phyloP scores from a whole-genome alignment of 768 basidiomycete genomes.

The Mycena capillaripes region DNA sequence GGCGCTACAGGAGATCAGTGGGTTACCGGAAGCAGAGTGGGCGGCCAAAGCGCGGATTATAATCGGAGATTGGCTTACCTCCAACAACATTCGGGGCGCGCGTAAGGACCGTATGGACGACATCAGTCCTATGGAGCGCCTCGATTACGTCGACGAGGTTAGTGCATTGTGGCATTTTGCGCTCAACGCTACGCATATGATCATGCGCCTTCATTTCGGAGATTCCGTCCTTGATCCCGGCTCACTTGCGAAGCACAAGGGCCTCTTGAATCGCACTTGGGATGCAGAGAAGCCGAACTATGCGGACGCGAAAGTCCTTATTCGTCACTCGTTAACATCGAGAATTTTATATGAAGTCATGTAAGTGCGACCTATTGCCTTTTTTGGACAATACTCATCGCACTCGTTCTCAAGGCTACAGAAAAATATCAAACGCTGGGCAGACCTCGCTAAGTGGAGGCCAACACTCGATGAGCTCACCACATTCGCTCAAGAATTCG shows the following conservation, averaged over 20 bases:
- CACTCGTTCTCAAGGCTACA: conserved; percentile 13
- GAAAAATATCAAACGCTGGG: conserved; percentile 22
- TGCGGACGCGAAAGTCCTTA: conserved; percentile 36
- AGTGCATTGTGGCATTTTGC: conserved; percentile 45
- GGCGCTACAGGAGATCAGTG: conserved; percentile 37
- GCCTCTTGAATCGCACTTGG: conserved; percentile 41
- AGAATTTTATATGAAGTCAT: conserved; percentile 34
- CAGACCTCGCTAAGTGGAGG: conserved; percentile 21
- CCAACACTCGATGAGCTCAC: conserved; percentile 21
- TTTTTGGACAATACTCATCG: neutral
- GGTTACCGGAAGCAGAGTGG: conserved; percentile 37
- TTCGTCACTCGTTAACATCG: conserved; percentile 36
- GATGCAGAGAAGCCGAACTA: conserved; percentile 46
- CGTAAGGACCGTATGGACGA: conserved; percentile 41
- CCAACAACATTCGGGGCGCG: conserved; percentile 42
- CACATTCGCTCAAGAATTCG: conserved; percentile 18
- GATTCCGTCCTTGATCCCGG: conserved; percentile 40
- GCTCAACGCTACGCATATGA: conserved; percentile 41
- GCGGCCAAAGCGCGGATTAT: conserved; percentile 39
- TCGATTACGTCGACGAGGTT: conserved; percentile 42
- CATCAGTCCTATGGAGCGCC: conserved; percentile 39
- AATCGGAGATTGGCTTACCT: conserved; percentile 47
- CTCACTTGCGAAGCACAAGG: conserved; percentile 45
- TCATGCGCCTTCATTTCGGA: conserved; percentile 44
- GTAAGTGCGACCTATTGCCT: neutral